Conservation (phyloP, 1,284 basidiomycete species). For the Phaffia rhodozyma region DNA sequence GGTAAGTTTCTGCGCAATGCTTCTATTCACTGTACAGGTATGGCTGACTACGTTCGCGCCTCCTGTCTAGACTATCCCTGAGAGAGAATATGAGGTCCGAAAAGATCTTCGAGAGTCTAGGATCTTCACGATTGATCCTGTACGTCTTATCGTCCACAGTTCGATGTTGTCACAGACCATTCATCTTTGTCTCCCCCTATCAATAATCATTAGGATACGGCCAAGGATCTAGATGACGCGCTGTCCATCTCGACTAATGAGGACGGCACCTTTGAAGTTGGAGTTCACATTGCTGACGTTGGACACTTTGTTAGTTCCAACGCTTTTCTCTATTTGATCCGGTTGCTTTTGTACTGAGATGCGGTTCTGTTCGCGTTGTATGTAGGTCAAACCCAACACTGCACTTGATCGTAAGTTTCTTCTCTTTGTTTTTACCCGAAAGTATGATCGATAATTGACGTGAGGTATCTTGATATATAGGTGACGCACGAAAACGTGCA, state of each 20-base stretch:
- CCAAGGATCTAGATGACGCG: conserved; percentile 91
- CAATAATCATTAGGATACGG: conserved; percentile 34
- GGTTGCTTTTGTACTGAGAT: too few relatives aligned
- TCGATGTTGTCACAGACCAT: not conserved
- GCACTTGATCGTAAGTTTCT: conserved; percentile 61
- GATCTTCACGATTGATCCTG: conserved; percentile 88
- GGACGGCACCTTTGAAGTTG: conserved; percentile 80
- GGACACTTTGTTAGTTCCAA: conserved; percentile 56
- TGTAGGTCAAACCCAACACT: conserved; percentile 74
- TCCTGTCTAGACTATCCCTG: conserved; percentile 56
- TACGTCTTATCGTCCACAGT: conserved; percentile 22
- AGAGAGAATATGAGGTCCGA: conserved; percentile 74
- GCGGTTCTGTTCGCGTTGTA: too few relatives aligned
- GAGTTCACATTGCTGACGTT: conserved; percentile 91
- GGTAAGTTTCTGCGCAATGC: conserved; percentile 48
- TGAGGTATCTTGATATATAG: not conserved
- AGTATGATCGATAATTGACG: not conserved
- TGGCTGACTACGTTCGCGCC: not conserved
- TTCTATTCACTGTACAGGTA: not conserved
- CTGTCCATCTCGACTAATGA: conserved; percentile 77
- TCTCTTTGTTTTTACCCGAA: not conserved
- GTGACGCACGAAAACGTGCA: conserved; percentile 87
- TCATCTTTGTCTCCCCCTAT: not conserved
- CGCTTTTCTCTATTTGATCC: not conserved
- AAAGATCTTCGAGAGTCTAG: conserved; percentile 74